These are phyloP conservation scores for Piper longum DNA, from an alignment of 164 flowering plant genomes.

Conservation along the genomic window DNA sequence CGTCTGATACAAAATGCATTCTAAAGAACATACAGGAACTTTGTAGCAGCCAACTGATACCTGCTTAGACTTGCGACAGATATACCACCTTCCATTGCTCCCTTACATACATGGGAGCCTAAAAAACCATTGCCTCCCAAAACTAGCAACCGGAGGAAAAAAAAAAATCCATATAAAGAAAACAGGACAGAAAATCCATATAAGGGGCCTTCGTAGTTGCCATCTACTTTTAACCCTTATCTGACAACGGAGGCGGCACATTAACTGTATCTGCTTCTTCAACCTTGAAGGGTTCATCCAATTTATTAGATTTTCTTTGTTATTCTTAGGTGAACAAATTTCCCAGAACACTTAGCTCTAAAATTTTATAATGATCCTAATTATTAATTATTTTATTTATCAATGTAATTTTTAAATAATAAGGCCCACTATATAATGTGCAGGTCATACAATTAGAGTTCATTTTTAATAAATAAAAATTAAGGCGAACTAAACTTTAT, in stretches of 20 bases:
- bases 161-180: background rate
- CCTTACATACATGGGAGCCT: conserved; percentile 83
- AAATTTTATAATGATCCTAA: too few relatives aligned
- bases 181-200: background rate
- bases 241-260: conserved; percentile 71
- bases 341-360: too few relatives aligned
- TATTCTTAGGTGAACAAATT: too few relatives aligned
- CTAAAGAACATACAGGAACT: too few relatives aligned
- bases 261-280: conserved; percentile 88
- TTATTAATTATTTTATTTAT: too few relatives aligned
- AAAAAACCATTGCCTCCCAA: conserved; percentile 98
- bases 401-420: too few relatives aligned
- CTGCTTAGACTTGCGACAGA: conserved; percentile 86
- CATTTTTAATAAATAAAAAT: too few relatives aligned
- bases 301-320: conserved; percentile 29
- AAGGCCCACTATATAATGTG: too few relatives aligned
- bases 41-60: conserved; percentile 17
- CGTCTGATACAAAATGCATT: too few relatives aligned
- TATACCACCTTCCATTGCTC: conserved; percentile 65
- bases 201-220: background rate
- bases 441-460: too few relatives aligned
- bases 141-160: conserved; percentile 56
- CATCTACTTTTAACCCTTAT: conserved; percentile 35
- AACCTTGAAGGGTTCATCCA: conserved; percentile 57
- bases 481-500: too few relatives aligned